These are phyloP conservation scores for Scutellaria barbata DNA, from an alignment of 257 asterid species.

Conservation along the genomic window DNA sequence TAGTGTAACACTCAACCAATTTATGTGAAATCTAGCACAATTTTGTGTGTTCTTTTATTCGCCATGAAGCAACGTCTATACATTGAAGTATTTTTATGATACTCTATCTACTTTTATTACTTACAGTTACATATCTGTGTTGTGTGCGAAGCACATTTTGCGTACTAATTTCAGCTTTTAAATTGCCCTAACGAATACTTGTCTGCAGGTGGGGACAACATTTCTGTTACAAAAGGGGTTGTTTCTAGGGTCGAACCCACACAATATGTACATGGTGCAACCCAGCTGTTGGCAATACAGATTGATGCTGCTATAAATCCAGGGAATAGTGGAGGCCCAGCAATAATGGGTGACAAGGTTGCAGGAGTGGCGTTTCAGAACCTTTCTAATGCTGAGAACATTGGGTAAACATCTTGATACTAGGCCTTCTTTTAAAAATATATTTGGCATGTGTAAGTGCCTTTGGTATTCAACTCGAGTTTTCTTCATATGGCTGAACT, in stretches of 20 bases:
- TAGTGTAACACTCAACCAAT: not conserved
- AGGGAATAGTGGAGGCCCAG: conserved; percentile 99
- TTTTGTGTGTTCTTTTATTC: not conserved
- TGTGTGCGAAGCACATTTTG: not conserved
- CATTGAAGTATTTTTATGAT: not conserved
- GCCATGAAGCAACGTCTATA: not conserved
- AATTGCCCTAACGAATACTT: conserved; percentile 21
- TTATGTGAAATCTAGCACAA: conserved; percentile 7
- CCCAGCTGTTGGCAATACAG: conserved; percentile 92
- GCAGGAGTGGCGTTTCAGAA: conserved; percentile 99
- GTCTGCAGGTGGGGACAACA: conserved; percentile 87
- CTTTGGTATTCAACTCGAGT: not conserved
- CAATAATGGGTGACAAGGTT: conserved; percentile 95
- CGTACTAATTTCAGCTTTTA: not conserved
- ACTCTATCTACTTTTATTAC: conserved; percentile 7
- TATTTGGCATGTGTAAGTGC: not conserved
- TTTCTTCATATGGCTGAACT: not conserved
- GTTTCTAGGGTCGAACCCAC: conserved; percentile 98
- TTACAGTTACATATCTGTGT: not conserved
- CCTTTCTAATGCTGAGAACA: conserved; percentile 97
- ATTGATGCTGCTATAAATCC: conserved; percentile 99
- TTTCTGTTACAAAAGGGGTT: conserved; percentile 97
- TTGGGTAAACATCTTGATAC: conserved; percentile 57
- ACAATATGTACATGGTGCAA: conserved; percentile 92
- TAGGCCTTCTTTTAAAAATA: conserved; percentile 6